phyloP scores from a whole-genome alignment of 2,329 filamentous ascomycete genomes.

The Aspergillus brunneoviolaceus region DNA sequence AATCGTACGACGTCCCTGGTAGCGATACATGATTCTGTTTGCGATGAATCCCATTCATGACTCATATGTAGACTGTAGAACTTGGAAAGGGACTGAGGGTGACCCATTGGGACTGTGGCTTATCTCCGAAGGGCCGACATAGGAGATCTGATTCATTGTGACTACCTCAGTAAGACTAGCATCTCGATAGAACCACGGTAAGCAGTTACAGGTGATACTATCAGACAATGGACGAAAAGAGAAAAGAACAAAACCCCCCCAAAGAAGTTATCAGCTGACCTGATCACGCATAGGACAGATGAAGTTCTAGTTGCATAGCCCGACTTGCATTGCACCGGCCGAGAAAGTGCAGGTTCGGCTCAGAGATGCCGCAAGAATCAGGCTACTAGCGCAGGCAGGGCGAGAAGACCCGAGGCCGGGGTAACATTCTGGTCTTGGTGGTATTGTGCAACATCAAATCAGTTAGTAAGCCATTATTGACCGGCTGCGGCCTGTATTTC shows the following conservation, averaged over 20 bases:
- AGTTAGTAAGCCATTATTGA: background rate
- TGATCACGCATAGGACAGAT: background rate
- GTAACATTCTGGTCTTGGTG: background rate
- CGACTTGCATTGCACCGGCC: background rate
- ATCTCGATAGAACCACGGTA: background rate
- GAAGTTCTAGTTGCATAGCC: background rate
- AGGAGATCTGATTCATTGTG: constrained; percentile 2
- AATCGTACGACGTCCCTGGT: constrained; percentile 1
- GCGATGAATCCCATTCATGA: background rate
- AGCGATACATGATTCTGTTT: background rate
- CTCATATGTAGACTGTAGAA: background rate
- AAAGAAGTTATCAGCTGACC: background rate
- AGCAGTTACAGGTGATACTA: background rate
- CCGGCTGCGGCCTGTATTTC: background rate
- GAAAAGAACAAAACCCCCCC: background rate
- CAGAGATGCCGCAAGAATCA: constrained; percentile 6
- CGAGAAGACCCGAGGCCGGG: background rate
- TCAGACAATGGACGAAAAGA: constrained; percentile 3
- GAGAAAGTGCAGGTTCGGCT: constrained; percentile 2
- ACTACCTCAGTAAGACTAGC: background rate
- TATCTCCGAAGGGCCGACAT: constrained; percentile 1
- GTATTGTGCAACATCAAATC: too few species aligned
- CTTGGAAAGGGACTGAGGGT: background rate
- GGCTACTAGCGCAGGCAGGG: constrained; percentile 2
- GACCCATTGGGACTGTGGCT: background rate